These are phyloP conservation scores for Candida smagusa DNA, from an alignment of 1,139 yeast species.

Conservation along the genomic window DNA sequence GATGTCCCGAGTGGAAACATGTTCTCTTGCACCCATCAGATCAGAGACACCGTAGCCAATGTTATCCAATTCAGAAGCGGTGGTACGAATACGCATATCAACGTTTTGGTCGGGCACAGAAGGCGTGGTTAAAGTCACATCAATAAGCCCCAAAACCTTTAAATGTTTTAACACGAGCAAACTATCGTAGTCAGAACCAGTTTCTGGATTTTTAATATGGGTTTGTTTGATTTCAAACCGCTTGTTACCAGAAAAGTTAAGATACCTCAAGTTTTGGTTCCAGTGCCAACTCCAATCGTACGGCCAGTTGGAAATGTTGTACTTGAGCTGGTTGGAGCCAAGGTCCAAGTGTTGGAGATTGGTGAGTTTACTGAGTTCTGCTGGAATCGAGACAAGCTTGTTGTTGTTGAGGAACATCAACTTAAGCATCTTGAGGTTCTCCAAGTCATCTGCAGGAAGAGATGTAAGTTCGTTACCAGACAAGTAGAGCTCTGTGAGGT, in stretches of 20 bases:
- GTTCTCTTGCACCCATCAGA: slow-evolving; percentile 66
- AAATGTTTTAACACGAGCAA: slow-evolving; percentile 70
- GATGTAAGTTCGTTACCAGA: slow-evolving; percentile 82
- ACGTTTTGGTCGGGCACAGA: slow-evolving; percentile 85
- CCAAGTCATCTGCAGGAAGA: slow-evolving; percentile 84
- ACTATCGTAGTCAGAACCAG: slow-evolving; percentile 64
- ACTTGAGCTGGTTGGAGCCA: slow-evolving; percentile 86
- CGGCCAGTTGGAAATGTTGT: slow-evolving; percentile 90
- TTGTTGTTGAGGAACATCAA: slow-evolving; percentile 77
- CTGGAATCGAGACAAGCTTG: slow-evolving; percentile 82
- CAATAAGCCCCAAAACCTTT: slow-evolving; percentile 83
- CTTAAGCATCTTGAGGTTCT: slow-evolving; percentile 53
- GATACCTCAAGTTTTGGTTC: slow-evolving; percentile 70
- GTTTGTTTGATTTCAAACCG: slow-evolving; percentile 80
- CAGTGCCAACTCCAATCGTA: slow-evolving; percentile 98
- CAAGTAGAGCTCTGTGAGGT: slow-evolving; percentile 65
- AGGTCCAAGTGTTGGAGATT: slow-evolving; percentile 77
- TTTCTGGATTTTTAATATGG: slow-evolving; percentile 45
- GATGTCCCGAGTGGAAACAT: slow-evolving; percentile 75
- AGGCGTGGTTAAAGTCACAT: slow-evolving; percentile 83
- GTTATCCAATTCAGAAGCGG: slow-evolving; percentile 77
- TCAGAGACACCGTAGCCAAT: slow-evolving; percentile 93
- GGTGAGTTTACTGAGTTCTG: slow-evolving; percentile 72
- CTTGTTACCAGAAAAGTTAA: slow-evolving; percentile 90
- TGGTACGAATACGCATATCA: slow-evolving; percentile 84